Evolutionary conservation across 768 basidiomycete species (phyloP).

Genomic region (Russula vinacea): DNA sequence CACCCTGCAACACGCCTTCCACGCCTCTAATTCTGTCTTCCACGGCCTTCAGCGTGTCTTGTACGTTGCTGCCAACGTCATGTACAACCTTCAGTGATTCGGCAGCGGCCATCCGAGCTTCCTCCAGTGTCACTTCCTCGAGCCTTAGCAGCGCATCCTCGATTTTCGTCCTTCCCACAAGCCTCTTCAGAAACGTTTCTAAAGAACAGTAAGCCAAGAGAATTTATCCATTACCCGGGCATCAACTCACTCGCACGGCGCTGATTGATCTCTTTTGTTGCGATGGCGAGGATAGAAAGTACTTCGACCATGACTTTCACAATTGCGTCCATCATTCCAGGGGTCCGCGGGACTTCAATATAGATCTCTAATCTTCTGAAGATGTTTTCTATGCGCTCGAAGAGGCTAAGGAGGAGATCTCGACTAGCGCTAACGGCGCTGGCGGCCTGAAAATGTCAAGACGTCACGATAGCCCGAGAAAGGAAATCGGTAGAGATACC

Average conservation of each 20-base stretch:
- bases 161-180: not conserved
- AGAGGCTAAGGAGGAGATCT: not conserved
- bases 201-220: not conserved
- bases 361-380: conserved; percentile 1
- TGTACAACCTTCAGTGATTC: not conserved
- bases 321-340: not conserved
- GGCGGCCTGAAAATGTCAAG: not conserved
- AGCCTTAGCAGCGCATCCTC: conserved; percentile 1
- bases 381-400: not conserved
- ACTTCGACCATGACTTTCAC: conserved; percentile 10
- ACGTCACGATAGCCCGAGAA: not conserved
- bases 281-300: conserved; percentile 7
- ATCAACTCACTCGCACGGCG: not conserved
- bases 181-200: conserved; percentile 7
- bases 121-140: not conserved
- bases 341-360: not conserved
- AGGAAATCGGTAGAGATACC: too few species aligned
- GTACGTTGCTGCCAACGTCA: too few species aligned
- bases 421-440: not conserved
- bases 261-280: conserved; percentile 1
- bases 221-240: fast-evolving
- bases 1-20: too few species aligned
- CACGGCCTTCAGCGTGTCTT: too few species aligned
- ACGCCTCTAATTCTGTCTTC: too few species aligned
- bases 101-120: not conserved